Percentiles rank a stretch among this genome's conserved stretches.
Evolutionary conservation across 1,139 yeast genomes (phyloP).

Genomic region (Taphrina populina): DNA sequence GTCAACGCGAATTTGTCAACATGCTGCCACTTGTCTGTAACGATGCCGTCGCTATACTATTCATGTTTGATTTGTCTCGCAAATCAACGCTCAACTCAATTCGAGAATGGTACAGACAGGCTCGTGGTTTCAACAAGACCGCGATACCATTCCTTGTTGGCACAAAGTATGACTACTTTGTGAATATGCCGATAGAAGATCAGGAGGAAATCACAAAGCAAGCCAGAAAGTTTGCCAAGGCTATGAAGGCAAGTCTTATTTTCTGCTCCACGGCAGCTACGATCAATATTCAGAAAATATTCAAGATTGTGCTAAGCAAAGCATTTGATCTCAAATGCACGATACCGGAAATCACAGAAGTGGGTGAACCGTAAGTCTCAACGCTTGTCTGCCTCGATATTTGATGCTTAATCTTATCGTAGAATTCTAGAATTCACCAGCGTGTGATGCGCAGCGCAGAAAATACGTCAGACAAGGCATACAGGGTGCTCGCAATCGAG

Average conservation of each 20-base stretch:
- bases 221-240: slow-evolving; percentile 82
- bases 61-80: slow-evolving; percentile 88
- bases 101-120: slow-evolving; percentile 94
- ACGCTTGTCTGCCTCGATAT: neutral
- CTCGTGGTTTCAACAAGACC: slow-evolving; percentile 80
- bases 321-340: slow-evolving; percentile 85
- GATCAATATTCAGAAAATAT: slow-evolving; percentile 89
- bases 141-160: slow-evolving; percentile 94
- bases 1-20: slow-evolving; percentile 91
- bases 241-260: slow-evolving; percentile 86
- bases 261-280: slow-evolving; percentile 93
- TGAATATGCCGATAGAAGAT: slow-evolving; percentile 66
- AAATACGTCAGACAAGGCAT: no score
- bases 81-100: slow-evolving; percentile 81
- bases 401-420: neutral
- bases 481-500: no score
- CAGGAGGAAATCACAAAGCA: slow-evolving; percentile 83
- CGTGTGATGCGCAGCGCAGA: no score
- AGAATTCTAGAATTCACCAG: slow-evolving; percentile 60
- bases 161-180: slow-evolving; percentile 87
- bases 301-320: slow-evolving; percentile 85
- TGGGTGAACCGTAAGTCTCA: slow-evolving; percentile 51
- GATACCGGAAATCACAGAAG: slow-evolving; percentile 60
- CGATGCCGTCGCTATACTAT: slow-evolving; percentile 89
- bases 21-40: slow-evolving; percentile 93